Base-by-base conservation (phyloP, 2,329 filamentous ascomycete genomes). In the Parafenestella ontariensis region DNA sequence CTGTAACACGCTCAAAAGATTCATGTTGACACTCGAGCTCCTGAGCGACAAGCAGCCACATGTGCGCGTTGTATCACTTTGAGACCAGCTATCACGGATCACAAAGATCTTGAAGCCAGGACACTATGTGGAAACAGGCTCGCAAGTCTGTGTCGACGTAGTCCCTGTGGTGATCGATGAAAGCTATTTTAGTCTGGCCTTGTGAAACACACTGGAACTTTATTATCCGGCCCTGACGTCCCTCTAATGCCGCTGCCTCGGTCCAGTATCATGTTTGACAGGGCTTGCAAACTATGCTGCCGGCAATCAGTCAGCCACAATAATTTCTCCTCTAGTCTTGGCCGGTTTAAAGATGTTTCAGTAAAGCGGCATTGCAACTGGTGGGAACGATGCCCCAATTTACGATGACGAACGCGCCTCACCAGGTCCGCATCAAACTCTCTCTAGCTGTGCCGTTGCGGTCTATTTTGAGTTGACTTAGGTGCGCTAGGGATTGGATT, bases 251-350 rank as follows among this genome's bases (percentile, higher is more conserved):
- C 48, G 57, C 58, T 46, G 51, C 17, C 20, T 36, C 47, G 40
- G 40, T 34, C 33, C 26, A 55, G 60, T 59, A 43, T 61, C 60
- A 61, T 17, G 28, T 49, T 36, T 17, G 52, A 46, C 58, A 59
- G 46, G 60, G 55, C 53, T 55, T 29, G 48, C 29, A 44, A 41
- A 29, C 34, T 36, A 53, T 34, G 31, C 31, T 61, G 55, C 41
- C 42, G 13, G 33, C 42, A 46, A 34, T 48, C 8, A 24, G 48
- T 24, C 39, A 49, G 42, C 44, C 50, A 49, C 46, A 51, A 44
- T 50, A 37, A 21, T 47, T 36, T 42, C 29, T 41, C 39, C 39
- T 49, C 52, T 34, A 42, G 41, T 44, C 54, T 62, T 48, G 47
- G 52, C 46, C 40, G 33, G 21, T n/a, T 17, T 9, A 24, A 18